phyloP scores from a whole-genome alignment of 805 yeast genomes.

The Candida mattraensis region DNA sequence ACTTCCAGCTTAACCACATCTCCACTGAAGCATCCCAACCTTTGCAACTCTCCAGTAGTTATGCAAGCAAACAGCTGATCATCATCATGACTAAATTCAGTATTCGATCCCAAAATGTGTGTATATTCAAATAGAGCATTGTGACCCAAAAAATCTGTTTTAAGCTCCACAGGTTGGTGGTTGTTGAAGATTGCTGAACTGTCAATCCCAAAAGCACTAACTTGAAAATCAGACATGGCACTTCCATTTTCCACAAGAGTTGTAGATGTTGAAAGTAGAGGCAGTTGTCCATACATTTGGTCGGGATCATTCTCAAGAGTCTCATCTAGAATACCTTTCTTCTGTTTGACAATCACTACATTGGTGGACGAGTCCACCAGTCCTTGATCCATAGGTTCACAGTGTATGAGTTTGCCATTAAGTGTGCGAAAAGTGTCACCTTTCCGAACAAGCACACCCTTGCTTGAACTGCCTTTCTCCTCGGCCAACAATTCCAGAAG shows the following conservation, averaged over 20 bases:
- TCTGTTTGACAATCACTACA: slow-evolving; percentile 50
- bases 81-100: slow-evolving; percentile 40
- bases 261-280: slow-evolving; percentile 10
- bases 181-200: slow-evolving; percentile 13
- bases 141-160: slow-evolving; percentile 8
- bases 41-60: slow-evolving; percentile 49
- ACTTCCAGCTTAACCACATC: slow-evolving; percentile 48
- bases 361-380: slow-evolving; percentile 43
- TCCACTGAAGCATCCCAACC: slow-evolving; percentile 67
- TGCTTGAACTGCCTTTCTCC: slow-evolving; percentile 30
- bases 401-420: slow-evolving; percentile 52
- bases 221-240: slow-evolving; percentile 11
- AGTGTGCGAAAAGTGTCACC: slow-evolving; percentile 44
- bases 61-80: slow-evolving; percentile 46
- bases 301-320: slow-evolving; percentile 10
- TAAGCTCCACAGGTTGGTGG: slow-evolving; percentile 12
- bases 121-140: slow-evolving; percentile 21
- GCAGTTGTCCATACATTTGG: slow-evolving; percentile 6
- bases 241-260: slow-evolving; percentile 9
- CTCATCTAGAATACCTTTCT: slow-evolving; percentile 5
- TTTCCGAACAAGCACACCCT: slow-evolving; percentile 34
- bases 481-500: slow-evolving; percentile 36
- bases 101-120: slow-evolving; percentile 11
- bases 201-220: slow-evolving; percentile 18
- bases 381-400: slow-evolving; percentile 81